Percentiles rank a stretch among this genome's conserved stretches.
Evolutionary conservation across 495 filamentous ascomycete species (phyloP).

Genomic region (Xanthoparmelia taractica): DNA sequence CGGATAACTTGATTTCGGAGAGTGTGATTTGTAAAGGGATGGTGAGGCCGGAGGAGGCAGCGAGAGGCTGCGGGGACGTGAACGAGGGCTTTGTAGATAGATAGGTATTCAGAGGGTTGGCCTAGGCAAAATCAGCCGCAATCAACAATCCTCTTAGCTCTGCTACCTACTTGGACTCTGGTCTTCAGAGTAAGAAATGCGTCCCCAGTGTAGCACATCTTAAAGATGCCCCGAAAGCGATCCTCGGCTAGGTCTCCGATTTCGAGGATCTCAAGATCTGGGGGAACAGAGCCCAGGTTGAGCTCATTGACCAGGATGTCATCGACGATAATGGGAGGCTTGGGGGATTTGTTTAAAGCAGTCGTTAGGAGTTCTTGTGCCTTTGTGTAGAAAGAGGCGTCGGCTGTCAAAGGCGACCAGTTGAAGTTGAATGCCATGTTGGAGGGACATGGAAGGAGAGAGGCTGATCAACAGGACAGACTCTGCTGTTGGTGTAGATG

Average conservation of each 20-base stretch:
- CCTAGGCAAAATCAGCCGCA: constrained; percentile 36
- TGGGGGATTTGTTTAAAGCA: constrained; percentile 95
- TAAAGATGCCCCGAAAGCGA: constrained; percentile 95
- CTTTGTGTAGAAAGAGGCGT: constrained; percentile 79
- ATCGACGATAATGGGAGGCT: constrained; percentile 98
- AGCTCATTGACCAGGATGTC: constrained; percentile 97
- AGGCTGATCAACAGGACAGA: background rate
- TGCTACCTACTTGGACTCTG: constrained; percentile 67
- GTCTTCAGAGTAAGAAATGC: constrained; percentile 91
- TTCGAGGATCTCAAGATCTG: constrained; percentile 91
- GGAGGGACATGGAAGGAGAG: background rate
- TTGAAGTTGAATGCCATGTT: constrained; percentile 99
- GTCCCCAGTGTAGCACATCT: constrained; percentile 95
- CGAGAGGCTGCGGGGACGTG: constrained; percentile 86
- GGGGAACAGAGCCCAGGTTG: constrained; percentile 86
- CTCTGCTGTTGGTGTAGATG: background rate
- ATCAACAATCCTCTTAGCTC: background rate
- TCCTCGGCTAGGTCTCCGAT: constrained; percentile 96
- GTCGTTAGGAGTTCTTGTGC: constrained; percentile 90
- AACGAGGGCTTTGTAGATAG: constrained; percentile 84
- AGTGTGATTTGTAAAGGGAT: constrained; percentile 95
- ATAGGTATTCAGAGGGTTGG: constrained; percentile 94
- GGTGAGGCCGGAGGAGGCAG: constrained; percentile 84
- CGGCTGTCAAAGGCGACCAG: constrained; percentile 97
- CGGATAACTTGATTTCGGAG: constrained; percentile 93